phyloP scores from a whole-genome alignment of 2,329 filamentous ascomycete genomes.

The Penicillium polonicum region DNA sequence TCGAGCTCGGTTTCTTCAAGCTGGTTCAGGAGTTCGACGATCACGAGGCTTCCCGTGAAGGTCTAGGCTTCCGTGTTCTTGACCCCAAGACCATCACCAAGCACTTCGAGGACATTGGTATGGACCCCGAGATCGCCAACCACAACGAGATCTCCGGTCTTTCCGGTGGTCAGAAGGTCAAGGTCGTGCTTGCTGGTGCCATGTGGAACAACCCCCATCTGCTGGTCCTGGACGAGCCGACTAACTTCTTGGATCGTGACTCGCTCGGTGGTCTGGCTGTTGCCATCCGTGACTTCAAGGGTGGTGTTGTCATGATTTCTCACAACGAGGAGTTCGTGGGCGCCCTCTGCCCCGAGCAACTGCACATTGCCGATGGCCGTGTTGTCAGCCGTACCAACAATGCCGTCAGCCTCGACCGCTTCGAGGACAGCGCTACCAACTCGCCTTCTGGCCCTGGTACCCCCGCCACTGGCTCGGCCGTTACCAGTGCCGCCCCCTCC shows the following conservation, averaged over 20 bases:
- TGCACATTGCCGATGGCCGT: conserved; percentile 85
- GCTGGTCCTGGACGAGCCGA: conserved; percentile 95
- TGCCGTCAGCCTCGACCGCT: conserved; percentile 73
- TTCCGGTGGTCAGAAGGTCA: conserved; percentile 97
- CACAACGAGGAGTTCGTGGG: conserved; percentile 99
- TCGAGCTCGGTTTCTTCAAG: conserved; percentile 85
- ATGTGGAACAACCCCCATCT: conserved; percentile 99
- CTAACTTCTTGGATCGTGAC: conserved; percentile 98
- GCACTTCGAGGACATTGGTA: conserved; percentile 95
- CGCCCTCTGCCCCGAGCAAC: conserved; percentile 91
- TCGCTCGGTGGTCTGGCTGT: conserved; percentile 95
- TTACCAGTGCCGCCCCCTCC: conserved; percentile 60
- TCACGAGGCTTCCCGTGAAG: conserved; percentile 96
- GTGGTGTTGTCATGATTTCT: conserved; percentile 98
- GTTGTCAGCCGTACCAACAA: conserved; percentile 79
- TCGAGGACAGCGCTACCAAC: conserved; percentile 76
- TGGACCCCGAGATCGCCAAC: conserved; percentile 97
- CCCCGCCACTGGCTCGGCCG: conserved; percentile 59
- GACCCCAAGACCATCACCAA: conserved; percentile 93
- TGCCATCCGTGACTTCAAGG: conserved; percentile 96
- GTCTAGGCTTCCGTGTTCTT: conserved; percentile 90
- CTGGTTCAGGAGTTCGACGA: conserved; percentile 97
- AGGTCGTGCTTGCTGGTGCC: conserved; percentile 91
- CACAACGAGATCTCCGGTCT: conserved; percentile 97
- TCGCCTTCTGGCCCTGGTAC: conserved; percentile 49